A percentile compares a stretch with the other conserved stretches of the same genome.
These are phyloP conservation scores for Cytospora paraplurivora DNA, from an alignment of 2,329 filamentous ascomycete species.

Conservation along the genomic window DNA sequence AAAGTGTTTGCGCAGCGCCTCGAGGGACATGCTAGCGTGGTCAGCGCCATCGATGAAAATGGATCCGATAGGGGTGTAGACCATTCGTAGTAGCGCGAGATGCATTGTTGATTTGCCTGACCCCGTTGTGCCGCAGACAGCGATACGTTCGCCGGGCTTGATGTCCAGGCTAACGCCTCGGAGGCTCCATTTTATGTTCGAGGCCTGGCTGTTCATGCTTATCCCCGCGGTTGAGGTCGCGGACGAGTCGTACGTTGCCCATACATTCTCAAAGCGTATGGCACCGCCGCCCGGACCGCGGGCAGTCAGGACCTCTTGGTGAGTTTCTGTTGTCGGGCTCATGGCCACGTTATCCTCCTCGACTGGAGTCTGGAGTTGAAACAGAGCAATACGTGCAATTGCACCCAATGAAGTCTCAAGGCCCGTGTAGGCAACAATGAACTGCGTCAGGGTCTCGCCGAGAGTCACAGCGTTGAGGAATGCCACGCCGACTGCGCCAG, in stretches of 20 bases:
- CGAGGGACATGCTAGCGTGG: conserved; percentile 59
- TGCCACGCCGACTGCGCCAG: conserved; percentile 42
- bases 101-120: conserved; percentile 14
- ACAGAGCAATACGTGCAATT: conserved; percentile 33
- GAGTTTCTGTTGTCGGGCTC: conserved; percentile 12
- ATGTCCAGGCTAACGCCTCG: conserved; percentile 41
- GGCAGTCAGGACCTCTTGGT: not conserved
- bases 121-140: conserved; percentile 6
- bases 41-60: conserved; percentile 65
- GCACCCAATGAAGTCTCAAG: conserved; percentile 36
- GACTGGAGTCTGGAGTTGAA: conserved; percentile 31
- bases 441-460: conserved; percentile 32
- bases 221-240: not conserved
- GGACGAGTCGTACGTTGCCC: conserved; percentile 27
- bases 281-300: conserved; percentile 5
- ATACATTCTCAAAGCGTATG: conserved; percentile 30
- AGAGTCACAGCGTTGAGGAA: conserved; percentile 39
- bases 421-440: conserved; percentile 35
- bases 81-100: conserved; percentile 39
- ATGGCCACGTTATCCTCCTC: conserved; percentile 27
- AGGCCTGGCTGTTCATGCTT: not conserved
- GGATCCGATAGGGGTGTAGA: conserved; percentile 50
- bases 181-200: conserved; percentile 21
- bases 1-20: conserved; percentile 61
- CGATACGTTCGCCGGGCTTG: conserved; percentile 42